Evolutionary conservation across 2,329 filamentous ascomycete genomes (phyloP), one percentile per base, ranked within the genome.

Genomic region (Harringtonia lauricola): DNA sequence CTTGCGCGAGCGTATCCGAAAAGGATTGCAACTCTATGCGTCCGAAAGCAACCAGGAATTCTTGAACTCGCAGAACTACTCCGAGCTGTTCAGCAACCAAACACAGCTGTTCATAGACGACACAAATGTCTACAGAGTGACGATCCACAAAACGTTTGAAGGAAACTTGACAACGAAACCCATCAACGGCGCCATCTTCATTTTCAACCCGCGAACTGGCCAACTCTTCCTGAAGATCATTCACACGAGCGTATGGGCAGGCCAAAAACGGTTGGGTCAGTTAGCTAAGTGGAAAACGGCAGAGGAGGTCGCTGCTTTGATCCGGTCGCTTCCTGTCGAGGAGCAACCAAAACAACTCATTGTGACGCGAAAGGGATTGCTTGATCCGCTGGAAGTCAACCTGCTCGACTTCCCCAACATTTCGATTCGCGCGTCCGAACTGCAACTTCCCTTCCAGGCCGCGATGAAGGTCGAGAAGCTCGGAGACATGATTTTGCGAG

Each of bases 401-500:
- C 64, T 98, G 57, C 81, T 98, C 35, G 94, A 98, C 62, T 98
- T 98, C 72, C 92, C 92, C 43, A 98, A 98, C 61, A 98, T 98
- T 52, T 95, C 92, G 3, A 98, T 98, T 55, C 85, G 92, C 54
- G 92, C 92, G 12, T 98, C 92, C 1, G 92, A 98, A 64, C 68
- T 98, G 54, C 92, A 98, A 63, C 71, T 98, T 51, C 92, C 92
- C 2, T 98, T 98, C 84, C 94, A 98, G 65, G 92, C 92, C 44
- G 94, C 94, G 1, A 98, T 98, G 90, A 98, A 98, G 73, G 89
- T 98, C 2, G 92, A 98, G 67, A 98, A 98, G 65, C 76, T 98
- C 37, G 94, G 90, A 52, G 94, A 98, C 66, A 95, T 98, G 90
- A 98, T 98, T 56, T 70, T 98, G 37, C 83, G 89, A 54, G 94